These are phyloP conservation scores for Talaromyces wortmannii DNA, from an alignment of 495 filamentous ascomycete genomes.

Conservation along the genomic window DNA sequence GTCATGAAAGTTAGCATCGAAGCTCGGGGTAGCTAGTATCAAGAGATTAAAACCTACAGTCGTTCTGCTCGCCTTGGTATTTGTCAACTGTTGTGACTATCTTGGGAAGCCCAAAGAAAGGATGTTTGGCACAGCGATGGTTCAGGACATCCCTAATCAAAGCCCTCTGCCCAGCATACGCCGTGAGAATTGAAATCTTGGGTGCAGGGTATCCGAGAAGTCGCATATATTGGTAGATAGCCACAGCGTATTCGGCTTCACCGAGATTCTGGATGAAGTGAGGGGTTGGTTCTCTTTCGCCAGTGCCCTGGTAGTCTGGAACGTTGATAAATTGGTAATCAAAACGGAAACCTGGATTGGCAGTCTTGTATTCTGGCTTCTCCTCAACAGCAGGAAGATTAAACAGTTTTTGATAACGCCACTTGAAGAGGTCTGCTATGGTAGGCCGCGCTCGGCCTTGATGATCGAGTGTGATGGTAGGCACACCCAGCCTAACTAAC, in stretches of 20 bases:
- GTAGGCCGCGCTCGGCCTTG: constrained; percentile 84
- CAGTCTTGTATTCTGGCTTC: constrained; percentile 63
- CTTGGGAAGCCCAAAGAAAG: constrained; percentile 84
- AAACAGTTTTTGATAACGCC: constrained; percentile 80
- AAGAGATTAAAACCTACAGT: constrained; percentile 58
- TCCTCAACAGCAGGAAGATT: constrained; percentile 70
- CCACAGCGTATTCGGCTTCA: constrained; percentile 94
- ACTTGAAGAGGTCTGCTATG: constrained; percentile 86
- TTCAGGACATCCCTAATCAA: constrained; percentile 82
- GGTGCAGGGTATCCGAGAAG: constrained; percentile 90
- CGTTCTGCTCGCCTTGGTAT: constrained; percentile 99
- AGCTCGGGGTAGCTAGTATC: background rate
- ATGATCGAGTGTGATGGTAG: constrained; percentile 81
- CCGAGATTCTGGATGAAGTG: constrained; percentile 98
- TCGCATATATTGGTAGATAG: constrained; percentile 96
- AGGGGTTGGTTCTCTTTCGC: constrained; percentile 85
- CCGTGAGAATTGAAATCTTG: constrained; percentile 84
- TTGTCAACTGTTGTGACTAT: constrained; percentile 94
- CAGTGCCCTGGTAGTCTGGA: constrained; percentile 83
- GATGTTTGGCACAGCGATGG: constrained; percentile 77
- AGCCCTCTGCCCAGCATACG: constrained; percentile 92
- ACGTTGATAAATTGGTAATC: constrained; percentile 98
- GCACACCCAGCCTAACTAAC: constrained; percentile 83
- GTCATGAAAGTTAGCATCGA: constrained; percentile 11
- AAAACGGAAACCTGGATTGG: constrained; percentile 87